Percentiles rank a stretch among this genome's conserved stretches.
Conservation (phyloP, 208 protist genomes). For the Leishmania lainsoni region DNA sequence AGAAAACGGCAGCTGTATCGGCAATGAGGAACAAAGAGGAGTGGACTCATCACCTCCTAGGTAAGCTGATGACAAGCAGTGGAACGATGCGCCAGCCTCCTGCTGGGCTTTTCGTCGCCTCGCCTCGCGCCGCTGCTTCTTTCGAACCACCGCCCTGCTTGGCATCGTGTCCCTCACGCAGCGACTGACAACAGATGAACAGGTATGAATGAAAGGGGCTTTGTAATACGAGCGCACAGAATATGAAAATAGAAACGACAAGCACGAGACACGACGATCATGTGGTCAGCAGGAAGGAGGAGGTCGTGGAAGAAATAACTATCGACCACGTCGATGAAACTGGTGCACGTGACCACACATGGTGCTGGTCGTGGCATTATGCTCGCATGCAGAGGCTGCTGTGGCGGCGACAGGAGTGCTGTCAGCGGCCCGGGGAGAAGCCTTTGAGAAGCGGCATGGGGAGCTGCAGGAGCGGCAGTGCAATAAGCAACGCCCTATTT, state of each 20-base stretch:
- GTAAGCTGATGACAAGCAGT: conserved; percentile 1
- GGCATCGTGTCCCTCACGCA: conserved; percentile 42
- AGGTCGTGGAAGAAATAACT: too few relatives aligned
- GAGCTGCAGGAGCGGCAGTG: not conserved
- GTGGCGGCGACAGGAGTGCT: not conserved
- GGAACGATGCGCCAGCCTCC: not conserved
- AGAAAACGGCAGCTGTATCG: not conserved
- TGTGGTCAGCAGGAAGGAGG: not conserved
- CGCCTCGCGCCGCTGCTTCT: conserved; percentile 79
- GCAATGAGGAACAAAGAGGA: not conserved
- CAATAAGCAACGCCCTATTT: not conserved
- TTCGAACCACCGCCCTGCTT: conserved; percentile 79
- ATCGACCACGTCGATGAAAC: not conserved
- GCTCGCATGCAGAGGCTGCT: not conserved
- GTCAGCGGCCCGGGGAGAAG: too few relatives aligned
- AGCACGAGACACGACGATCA: not conserved
- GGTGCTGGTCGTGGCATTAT: not conserved
- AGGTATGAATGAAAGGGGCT: not conserved
- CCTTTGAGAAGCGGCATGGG: too few relatives aligned
- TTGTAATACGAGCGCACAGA: not conserved
- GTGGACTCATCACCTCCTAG: not conserved
- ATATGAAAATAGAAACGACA: not conserved
- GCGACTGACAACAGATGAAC: not conserved
- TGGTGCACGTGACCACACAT: not conserved
- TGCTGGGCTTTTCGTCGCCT: conserved; percentile 49